These are phyloP conservation scores for Biancaea sappan DNA, from an alignment of 306 rosid genomes.

Conservation along the genomic window DNA sequence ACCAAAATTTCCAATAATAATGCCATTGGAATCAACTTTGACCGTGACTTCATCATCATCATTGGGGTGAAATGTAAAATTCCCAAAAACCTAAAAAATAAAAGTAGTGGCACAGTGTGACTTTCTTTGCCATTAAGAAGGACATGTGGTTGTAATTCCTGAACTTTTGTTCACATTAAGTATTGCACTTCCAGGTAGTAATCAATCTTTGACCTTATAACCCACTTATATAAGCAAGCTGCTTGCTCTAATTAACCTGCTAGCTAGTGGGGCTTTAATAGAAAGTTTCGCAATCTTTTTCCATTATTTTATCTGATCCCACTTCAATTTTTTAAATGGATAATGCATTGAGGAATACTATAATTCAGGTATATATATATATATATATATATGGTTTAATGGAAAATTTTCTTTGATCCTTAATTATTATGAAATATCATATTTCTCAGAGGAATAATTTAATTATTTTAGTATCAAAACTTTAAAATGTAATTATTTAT, in stretches of 20 bases:
- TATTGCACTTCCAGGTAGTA: not conserved
- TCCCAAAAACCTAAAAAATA: not conserved
- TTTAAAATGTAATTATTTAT: too few relatives aligned
- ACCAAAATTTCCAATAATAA: conserved; percentile 25
- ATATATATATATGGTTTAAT: not conserved
- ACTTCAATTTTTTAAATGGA: conserved; percentile 2
- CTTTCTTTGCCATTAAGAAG: not conserved
- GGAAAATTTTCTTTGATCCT: conserved; percentile 1
- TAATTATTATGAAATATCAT: not conserved
- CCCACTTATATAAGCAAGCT: not conserved
- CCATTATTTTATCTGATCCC: conserved; percentile 29
- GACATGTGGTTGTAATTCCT: not conserved
- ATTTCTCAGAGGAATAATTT: too few relatives aligned
- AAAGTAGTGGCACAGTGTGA: conserved; percentile 9
- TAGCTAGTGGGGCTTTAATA: conserved; percentile 14
- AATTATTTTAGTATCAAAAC: too few relatives aligned
- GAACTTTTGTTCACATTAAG: too few relatives aligned
- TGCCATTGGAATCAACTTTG: conserved; percentile 12
- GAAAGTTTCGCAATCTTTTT: conserved; percentile 24
- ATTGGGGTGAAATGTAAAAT: too few relatives aligned
- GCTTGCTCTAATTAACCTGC: not conserved
- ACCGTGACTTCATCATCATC: conserved; percentile 4
- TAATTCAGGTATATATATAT: not conserved
- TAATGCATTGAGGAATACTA: not conserved
- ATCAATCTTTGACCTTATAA: not conserved